Evolutionary conservation across 331 rosid genomes (phyloP).

Genomic region (Arachis monticola): DNA sequence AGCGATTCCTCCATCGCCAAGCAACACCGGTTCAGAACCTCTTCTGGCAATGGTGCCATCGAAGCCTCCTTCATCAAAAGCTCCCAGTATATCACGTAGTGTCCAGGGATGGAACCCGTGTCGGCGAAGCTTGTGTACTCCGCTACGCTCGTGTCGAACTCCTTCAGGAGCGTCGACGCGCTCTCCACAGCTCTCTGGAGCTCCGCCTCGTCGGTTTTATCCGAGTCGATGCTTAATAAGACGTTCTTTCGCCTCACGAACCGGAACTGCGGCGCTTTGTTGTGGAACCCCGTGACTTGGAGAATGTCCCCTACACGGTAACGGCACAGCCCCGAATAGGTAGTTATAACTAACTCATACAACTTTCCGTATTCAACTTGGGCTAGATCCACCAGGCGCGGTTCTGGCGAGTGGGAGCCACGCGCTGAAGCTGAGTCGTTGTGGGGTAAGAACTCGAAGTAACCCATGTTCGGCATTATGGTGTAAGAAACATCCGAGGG

Average conservation of each 20-base stretch:
- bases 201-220: constrained; percentile 80
- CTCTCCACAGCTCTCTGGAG: constrained; percentile 67
- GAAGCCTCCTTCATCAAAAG: constrained; percentile 57
- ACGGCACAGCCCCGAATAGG: constrained; percentile 73
- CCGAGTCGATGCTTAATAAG: constrained; percentile 70
- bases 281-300: constrained; percentile 71
- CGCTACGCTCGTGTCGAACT: constrained; percentile 63
- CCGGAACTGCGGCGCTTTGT: constrained; percentile 71
- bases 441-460: constrained; percentile 79
- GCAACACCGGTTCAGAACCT: constrained; percentile 57
- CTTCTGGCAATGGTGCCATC: constrained; percentile 38
- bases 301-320: constrained; percentile 86
- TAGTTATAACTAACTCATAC: constrained; percentile 69
- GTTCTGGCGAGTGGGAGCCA: constrained; percentile 47
- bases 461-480: constrained; percentile 85
- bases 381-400: constrained; percentile 57
- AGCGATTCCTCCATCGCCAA: constrained; percentile 69
- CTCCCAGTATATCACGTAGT: constrained; percentile 87
- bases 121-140: constrained; percentile 86
- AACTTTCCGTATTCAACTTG: constrained; percentile 67
- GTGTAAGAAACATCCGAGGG: constrained; percentile 78
- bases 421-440: constrained; percentile 44
- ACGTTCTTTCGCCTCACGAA: constrained; percentile 81
- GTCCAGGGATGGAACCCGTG: constrained; percentile 70
- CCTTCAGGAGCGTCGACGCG: constrained; percentile 49